Evolutionary conservation across 2,329 filamentous ascomycete genomes (phyloP), one percentile per base, ranked within the genome.

Genomic region (Fusarium cicatricum): DNA sequence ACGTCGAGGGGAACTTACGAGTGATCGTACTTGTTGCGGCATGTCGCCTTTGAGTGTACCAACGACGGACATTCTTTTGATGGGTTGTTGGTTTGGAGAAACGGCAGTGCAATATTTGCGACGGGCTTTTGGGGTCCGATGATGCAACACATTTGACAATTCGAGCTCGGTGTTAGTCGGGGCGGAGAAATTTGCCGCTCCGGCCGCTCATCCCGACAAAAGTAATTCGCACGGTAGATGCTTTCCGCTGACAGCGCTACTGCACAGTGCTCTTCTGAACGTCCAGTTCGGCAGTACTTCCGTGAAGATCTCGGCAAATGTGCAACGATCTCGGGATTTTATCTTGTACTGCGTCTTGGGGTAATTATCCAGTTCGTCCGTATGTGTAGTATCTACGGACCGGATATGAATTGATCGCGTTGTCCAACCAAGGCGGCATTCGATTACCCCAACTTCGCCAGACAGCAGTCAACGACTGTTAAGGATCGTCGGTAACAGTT

Each of bases 21-120:
- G 72, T 60, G 83, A 85, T 70, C 82, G 78, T 52, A 81, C 81
- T 75, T 85, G 82, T 62, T 83, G 80, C 55, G 83, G 80, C 75
- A 82, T 76, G 59, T 85, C 80, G 72, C 82, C 82, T 70, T 80
- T 82, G 52, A 77, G 60, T 55, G 70, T 70, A 44, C 67, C 68
- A 49, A 72, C 72, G 55, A 71, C 71, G 58, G 76, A 77, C 76
- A 78, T 78, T 62, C 39, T 73, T 47, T 50, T 50, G 77, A 61
- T 46, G 74, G 71, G 55, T 66, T 60, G 65, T 56, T 55, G 54
- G 59, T 50, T 51, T 48, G 19, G 41, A 43, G 33, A 52, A 55
- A 39, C 47, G 54, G 39, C 45, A 37, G 45, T 33, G 43, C 23
- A 54, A 64, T 54, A 53, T 54, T 69, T 42, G 63, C 65, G 63